Conservation (phyloP, 2,329 filamentous ascomycete species). For the Blastomyces parvus region DNA sequence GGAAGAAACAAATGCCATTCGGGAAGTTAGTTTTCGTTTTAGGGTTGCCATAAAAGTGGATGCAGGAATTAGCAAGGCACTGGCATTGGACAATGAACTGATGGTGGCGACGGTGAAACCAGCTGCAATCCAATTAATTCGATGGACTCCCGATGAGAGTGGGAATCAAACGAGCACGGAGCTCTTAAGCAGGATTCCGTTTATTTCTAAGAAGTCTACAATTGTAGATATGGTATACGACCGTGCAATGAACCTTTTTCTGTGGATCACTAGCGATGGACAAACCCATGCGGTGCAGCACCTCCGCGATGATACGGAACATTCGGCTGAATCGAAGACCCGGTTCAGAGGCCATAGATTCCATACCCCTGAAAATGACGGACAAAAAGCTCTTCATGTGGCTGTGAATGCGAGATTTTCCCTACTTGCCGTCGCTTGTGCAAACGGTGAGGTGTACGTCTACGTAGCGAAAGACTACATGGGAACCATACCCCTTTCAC, state of each 20-base stretch:
- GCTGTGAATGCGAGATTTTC: constrained; percentile 94
- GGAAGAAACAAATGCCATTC: constrained; percentile 72
- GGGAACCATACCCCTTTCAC: constrained; percentile 82
- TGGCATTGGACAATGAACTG: constrained; percentile 86
- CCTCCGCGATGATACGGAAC: constrained; percentile 31
- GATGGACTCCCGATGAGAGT: constrained; percentile 76
- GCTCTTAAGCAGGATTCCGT: constrained; percentile 74
- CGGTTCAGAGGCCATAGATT: constrained; percentile 90
- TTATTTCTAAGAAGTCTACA: constrained; percentile 67
- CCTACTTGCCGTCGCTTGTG: constrained; percentile 75
- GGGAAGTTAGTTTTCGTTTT: constrained; percentile 83
- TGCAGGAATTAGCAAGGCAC: constrained; percentile 76
- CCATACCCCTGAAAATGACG: constrained; percentile 56
- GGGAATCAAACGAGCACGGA: constrained; percentile 86
- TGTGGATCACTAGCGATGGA: constrained; percentile 85
- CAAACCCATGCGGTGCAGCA: constrained; percentile 86
- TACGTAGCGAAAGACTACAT: constrained; percentile 89
- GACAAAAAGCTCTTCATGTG: constrained; percentile 58
- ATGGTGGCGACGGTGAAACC: constrained; percentile 86
- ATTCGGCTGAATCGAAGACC: constrained; percentile 47
- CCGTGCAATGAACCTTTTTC: constrained; percentile 87
- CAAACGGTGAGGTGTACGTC: constrained; percentile 69
- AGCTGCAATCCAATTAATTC: constrained; percentile 90
- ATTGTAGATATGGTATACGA: constrained; percentile 86
- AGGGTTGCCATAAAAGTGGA: constrained; percentile 98